These are phyloP conservation scores for Dujonia santamariae DNA, from an alignment of 1,139 yeast species.

Conservation along the genomic window DNA sequence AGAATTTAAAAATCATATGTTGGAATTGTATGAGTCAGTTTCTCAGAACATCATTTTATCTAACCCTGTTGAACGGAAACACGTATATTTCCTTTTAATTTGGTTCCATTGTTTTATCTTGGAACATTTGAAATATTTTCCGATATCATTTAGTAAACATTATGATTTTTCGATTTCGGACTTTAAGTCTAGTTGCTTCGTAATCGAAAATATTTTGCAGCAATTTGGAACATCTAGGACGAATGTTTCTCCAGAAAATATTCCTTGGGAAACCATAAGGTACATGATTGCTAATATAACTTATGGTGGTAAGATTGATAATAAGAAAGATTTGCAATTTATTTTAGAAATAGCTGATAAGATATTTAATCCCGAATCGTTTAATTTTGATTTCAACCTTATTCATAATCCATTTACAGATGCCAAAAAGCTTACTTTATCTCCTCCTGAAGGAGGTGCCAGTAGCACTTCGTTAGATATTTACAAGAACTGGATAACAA, in stretches of 20 bases:
- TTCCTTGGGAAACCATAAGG: conserved; percentile 59
- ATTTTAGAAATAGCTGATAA: conserved; percentile 21
- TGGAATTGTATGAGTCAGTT: conserved; percentile 36
- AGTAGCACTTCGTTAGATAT: background rate
- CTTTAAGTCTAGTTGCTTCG: conserved; percentile 47
- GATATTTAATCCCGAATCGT: conserved; percentile 26
- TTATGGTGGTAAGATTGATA: conserved; percentile 75
- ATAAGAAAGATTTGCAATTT: conserved; percentile 38
- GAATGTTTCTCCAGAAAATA: conserved; percentile 43
- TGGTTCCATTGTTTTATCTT: conserved; percentile 71
- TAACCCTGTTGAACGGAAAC: conserved; percentile 43
- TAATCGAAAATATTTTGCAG: conserved; percentile 41
- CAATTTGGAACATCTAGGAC: conserved; percentile 22
- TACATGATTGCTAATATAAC: conserved; percentile 52
- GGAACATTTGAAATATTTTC: conserved; percentile 58
- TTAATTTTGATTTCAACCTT: conserved; percentile 26
- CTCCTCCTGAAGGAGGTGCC: conserved; percentile 47
- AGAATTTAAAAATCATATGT: conserved; percentile 52
- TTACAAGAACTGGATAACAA: background rate
- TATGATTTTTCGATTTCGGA: conserved; percentile 81
- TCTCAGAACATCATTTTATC: conserved; percentile 15
- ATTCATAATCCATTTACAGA: conserved; percentile 25
- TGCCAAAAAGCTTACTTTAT: conserved; percentile 16
- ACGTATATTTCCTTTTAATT: conserved; percentile 51
- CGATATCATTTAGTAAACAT: conserved; percentile 56